A percentile compares a stretch with the other conserved stretches of the same genome.
These are phyloP conservation scores for Amphirosellinia nigrospora DNA, from an alignment of 495 filamentous ascomycete genomes.

Conservation along the genomic window DNA sequence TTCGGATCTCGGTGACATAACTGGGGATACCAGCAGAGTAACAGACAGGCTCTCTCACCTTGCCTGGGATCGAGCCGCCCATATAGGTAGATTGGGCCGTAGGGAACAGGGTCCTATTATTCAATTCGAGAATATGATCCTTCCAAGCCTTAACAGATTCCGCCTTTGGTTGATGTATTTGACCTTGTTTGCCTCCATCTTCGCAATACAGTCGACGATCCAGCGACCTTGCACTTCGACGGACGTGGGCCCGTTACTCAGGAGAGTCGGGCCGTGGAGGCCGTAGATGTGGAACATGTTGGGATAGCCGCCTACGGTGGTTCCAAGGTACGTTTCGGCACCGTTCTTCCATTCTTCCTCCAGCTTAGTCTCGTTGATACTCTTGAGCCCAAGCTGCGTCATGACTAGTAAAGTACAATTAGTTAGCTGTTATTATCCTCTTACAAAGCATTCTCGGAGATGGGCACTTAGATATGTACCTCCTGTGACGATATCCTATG, in stretches of 20 bases:
- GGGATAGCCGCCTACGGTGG: slow-evolving; percentile 36
- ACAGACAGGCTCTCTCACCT: slow-evolving; percentile 53
- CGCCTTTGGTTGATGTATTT: slow-evolving; percentile 53
- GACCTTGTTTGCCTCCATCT: slow-evolving; percentile 50
- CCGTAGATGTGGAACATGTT: slow-evolving; percentile 63
- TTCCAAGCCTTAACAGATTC: slow-evolving; percentile 58
- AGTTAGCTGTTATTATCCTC: not conserved
- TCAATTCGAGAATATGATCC: slow-evolving; percentile 45
- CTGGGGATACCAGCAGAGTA: slow-evolving; percentile 49
- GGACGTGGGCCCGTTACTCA: slow-evolving; percentile 59
- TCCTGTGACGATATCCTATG: slow-evolving; percentile 12
- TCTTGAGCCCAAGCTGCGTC: slow-evolving; percentile 48
- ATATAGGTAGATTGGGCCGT: slow-evolving; percentile 56
- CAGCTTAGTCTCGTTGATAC: slow-evolving; percentile 45
- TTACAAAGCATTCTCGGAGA: not conserved
- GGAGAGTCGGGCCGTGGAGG: slow-evolving; percentile 43
- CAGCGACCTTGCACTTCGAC: slow-evolving; percentile 60
- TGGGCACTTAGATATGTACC: not conserved
- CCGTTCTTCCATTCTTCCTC: slow-evolving; percentile 52
- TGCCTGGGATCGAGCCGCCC: slow-evolving; percentile 58
- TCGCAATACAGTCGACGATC: slow-evolving; percentile 49
- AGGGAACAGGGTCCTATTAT: slow-evolving; percentile 55
- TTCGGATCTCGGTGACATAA: slow-evolving; percentile 49
- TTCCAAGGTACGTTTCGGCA: slow-evolving; percentile 19
- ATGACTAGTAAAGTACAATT: slow-evolving; percentile 33